Base-by-base conservation (phyloP, 1,139 yeast genomes). In the Pichia sp. region DNA sequence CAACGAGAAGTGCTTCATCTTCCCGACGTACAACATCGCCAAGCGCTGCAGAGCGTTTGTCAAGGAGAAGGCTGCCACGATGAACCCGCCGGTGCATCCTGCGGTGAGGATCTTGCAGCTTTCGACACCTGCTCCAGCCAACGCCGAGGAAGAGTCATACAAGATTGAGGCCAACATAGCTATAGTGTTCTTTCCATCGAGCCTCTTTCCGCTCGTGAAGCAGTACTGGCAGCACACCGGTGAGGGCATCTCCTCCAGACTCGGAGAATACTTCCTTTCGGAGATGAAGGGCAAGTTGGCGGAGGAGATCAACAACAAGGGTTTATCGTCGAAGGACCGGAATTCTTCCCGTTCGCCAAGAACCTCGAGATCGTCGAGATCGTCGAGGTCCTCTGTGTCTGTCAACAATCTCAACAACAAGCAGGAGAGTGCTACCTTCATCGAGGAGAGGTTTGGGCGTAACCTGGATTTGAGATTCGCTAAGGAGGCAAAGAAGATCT, bases 151-250 rank as follows among this genome's bases (percentile, higher is more conserved):
- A 58, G 74, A 72, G 52, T 76, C 82, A 2, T 78, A 77, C 54
- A 74, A 82, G 53, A 72, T 80, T 22, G 91, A 82, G 56, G 80
- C 91, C 7, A 78, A 78, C 48, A 78, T 91, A 52, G 87, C 93
- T 0, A 87, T 83, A 30, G 88, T 89, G 2, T 86, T 93, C 60
- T 84, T 85, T 62, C 88, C 88, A 0, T 72, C 75, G 2, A 64
- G 70, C 2, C 80, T 78, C 48, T 82, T 74, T 58, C 68, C 79
- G 1, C 66, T 86, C 5, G 93, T 95, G 34, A 90, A 89, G 66
- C 82, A 82, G 61, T 93, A 87, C 70, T 93, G 99, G 99, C 97
- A 91, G 66, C 97, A 91, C 63, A 75, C 96, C 0, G 99, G 99
- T 31, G 98, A 93, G 68, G 96, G 96, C 12, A 80, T 93, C 43